Percentiles rank a stretch among this genome's conserved stretches.
phyloP scores from a whole-genome alignment of 1,284 basidiomycete genomes.

The Earliella scabrosa region DNA sequence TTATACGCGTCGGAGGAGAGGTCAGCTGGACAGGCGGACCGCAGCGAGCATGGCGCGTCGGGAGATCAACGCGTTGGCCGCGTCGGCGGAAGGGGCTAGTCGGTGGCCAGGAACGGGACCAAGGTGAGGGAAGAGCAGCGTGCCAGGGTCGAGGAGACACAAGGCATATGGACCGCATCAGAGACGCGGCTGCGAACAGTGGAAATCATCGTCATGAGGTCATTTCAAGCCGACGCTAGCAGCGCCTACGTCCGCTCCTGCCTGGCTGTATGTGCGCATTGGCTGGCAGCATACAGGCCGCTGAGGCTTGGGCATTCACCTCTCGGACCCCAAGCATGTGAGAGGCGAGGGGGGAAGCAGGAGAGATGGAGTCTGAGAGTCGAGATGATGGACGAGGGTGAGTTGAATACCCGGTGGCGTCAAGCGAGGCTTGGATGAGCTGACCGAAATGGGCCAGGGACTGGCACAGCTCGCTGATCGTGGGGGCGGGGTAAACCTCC shows the following conservation, averaged over 20 bases:
- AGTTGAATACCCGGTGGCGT: background rate
- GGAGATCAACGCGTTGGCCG: background rate
- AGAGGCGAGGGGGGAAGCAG: too few relatives aligned
- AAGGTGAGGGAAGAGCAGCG: background rate
- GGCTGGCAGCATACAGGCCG: too few relatives aligned
- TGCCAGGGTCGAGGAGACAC: background rate
- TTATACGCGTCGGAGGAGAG: background rate
- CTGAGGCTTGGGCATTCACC: too few relatives aligned
- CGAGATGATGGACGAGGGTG: too few relatives aligned
- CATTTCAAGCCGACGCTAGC: background rate
- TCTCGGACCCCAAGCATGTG: too few relatives aligned
- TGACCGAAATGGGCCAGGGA: too few relatives aligned
- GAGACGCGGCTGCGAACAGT: background rate
- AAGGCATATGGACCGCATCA: background rate
- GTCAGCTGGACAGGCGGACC: constrained; percentile 3
- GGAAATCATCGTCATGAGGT: background rate
- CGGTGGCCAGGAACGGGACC: background rate
- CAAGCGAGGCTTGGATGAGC: background rate
- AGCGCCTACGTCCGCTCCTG: too few relatives aligned
- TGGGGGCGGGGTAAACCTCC: background rate
- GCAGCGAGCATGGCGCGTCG: background rate
- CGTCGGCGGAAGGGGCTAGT: background rate
- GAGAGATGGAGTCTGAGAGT: too few relatives aligned
- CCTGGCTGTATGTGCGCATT: too few relatives aligned
- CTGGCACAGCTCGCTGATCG: background rate